Conservation (phyloP, 2,329 filamentous ascomycete species). For the Neospermospora avenae region DNA sequence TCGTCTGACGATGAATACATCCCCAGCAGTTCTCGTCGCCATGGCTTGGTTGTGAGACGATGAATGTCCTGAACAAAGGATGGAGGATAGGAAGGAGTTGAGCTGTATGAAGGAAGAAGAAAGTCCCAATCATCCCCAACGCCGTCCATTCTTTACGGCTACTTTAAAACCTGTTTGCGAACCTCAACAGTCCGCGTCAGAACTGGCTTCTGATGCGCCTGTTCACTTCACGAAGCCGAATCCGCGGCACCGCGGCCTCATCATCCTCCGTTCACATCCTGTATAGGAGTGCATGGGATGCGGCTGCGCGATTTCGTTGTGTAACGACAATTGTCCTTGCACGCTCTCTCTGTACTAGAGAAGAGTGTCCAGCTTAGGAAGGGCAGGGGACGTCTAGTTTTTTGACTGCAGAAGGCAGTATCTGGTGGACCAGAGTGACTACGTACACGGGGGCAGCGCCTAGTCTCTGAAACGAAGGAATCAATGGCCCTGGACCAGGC, state of each 20-base stretch:
- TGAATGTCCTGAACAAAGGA: slow-evolving; percentile 21
- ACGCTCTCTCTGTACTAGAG: slow-evolving; percentile 14
- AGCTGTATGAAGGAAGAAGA: slow-evolving; percentile 13
- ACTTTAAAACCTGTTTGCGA: slow-evolving; percentile 26
- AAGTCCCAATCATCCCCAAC: slow-evolving; percentile 9
- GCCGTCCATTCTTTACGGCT: slow-evolving; percentile 31
- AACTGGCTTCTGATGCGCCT: slow-evolving; percentile 23
- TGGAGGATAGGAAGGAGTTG: slow-evolving; percentile 1
- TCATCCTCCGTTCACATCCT: neutral
- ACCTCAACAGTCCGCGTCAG: slow-evolving; percentile 21
- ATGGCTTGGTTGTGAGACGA: slow-evolving; percentile 56
- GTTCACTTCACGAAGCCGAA: slow-evolving; percentile 29
- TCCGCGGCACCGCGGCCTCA: slow-evolving; percentile 27
- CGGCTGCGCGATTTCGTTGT: slow-evolving; percentile 26
- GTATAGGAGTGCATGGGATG: neutral
- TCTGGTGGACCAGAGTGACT: slow-evolving; percentile 10
- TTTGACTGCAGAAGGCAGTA: slow-evolving; percentile 17
- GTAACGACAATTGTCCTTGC: slow-evolving; percentile 18
- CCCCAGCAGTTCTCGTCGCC: slow-evolving; percentile 54
- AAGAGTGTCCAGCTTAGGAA: slow-evolving; percentile 7
- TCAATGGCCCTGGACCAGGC: slow-evolving; percentile 11
- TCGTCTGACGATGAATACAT: slow-evolving; percentile 63
- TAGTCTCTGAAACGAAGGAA: neutral
- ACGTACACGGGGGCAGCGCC: slow-evolving; percentile 18
- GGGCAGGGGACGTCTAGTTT: slow-evolving; percentile 13